Percentiles rank a stretch among this genome's conserved stretches.
Conservation (phyloP, 371 early-diverging fungal species). For the Smittium culicis region DNA sequence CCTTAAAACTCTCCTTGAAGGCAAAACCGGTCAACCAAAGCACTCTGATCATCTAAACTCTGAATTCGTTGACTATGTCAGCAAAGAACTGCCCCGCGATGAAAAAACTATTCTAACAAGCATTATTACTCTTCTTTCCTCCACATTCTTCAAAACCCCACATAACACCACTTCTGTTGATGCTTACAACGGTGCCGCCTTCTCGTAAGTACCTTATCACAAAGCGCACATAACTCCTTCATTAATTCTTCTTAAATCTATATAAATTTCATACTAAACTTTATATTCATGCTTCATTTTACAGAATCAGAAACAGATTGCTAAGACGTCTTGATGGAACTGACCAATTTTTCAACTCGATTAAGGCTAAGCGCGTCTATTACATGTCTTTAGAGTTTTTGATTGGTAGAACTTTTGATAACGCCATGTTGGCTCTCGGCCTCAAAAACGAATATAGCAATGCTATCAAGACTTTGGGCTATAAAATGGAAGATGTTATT, state of each 20-base stretch:
- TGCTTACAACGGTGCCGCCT: slow-evolving; percentile 72
- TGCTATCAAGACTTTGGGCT: slow-evolving; percentile 51
- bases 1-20: slow-evolving; percentile 29
- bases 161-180: slow-evolving; percentile 69
- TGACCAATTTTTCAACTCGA: slow-evolving; percentile 49
- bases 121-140: slow-evolving; percentile 63
- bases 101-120: slow-evolving; percentile 49
- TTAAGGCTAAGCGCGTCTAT: slow-evolving; percentile 77
- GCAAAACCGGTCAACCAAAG: slow-evolving; percentile 26
- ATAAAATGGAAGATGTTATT: slow-evolving; percentile 70
- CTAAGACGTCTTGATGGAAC: slow-evolving; percentile 77
- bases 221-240: not conserved
- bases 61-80: slow-evolving; percentile 29
- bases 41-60: slow-evolving; percentile 21
- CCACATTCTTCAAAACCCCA: slow-evolving; percentile 63
- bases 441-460: slow-evolving; percentile 52
- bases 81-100: slow-evolving; percentile 34
- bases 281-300: slow-evolving; percentile 19
- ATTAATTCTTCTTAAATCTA: no score
- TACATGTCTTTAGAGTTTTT: slow-evolving; percentile 90
- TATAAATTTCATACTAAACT: slow-evolving; percentile 9
- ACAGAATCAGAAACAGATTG: slow-evolving; percentile 65
- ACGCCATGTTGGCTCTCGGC: slow-evolving; percentile 66
- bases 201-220: slow-evolving; percentile 33
- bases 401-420: slow-evolving; percentile 85